Evolutionary conservation across 805 yeast species (phyloP).

Genomic region (Priceomyces haplophilus): DNA sequence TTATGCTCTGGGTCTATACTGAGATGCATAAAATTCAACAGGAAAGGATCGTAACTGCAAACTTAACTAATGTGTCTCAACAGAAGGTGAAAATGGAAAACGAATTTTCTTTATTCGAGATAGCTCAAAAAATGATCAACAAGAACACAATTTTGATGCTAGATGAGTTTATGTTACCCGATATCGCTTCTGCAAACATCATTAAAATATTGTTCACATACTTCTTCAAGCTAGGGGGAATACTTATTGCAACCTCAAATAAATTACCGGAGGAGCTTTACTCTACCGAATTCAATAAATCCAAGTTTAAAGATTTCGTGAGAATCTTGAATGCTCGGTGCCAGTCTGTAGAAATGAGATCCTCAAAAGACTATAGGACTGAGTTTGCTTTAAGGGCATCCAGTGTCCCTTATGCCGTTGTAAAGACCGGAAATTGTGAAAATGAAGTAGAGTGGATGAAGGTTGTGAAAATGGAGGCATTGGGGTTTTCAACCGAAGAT

Average conservation of each 20-base stretch:
- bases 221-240: slow-evolving; percentile 73
- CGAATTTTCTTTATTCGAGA: slow-evolving; percentile 62
- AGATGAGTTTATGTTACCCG: slow-evolving; percentile 78
- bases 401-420: slow-evolving; percentile 29
- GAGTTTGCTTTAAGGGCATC: slow-evolving; percentile 19
- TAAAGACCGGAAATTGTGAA: slow-evolving; percentile 19
- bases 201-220: slow-evolving; percentile 62
- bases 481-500: slow-evolving; percentile 11
- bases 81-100: slow-evolving; percentile 44
- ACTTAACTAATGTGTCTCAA: slow-evolving; percentile 14
- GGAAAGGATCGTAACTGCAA: slow-evolving; percentile 37
- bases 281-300: slow-evolving; percentile 59
- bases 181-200: slow-evolving; percentile 69
- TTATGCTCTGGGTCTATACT: slow-evolving; percentile 63
- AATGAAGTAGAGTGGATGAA: slow-evolving; percentile 34
- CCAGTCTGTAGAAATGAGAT: slow-evolving; percentile 58
- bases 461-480: slow-evolving; percentile 23
- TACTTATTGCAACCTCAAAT: slow-evolving; percentile 70
- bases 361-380: slow-evolving; percentile 53
- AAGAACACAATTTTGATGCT: slow-evolving; percentile 57
- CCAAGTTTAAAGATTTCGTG: slow-evolving; percentile 56
- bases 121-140: slow-evolving; percentile 61
- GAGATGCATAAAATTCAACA: slow-evolving; percentile 57
- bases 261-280: slow-evolving; percentile 70
- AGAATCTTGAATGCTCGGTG: slow-evolving; percentile 58